These are phyloP conservation scores for Panicum hallii DNA, from an alignment of 202 grass and related monocot genomes.

Conservation along the genomic window DNA sequence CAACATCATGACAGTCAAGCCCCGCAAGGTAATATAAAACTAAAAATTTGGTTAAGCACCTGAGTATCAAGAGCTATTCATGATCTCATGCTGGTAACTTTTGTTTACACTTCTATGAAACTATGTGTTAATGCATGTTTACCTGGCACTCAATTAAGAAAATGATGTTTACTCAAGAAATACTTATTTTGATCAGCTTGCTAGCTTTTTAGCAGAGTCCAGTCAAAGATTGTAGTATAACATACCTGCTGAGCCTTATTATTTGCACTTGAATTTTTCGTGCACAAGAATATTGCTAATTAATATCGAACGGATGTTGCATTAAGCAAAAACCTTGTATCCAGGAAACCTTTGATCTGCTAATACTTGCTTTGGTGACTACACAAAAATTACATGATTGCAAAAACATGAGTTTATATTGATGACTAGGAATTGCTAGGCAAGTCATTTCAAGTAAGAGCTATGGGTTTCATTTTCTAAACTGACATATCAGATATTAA, in stretches of 20 bases:
- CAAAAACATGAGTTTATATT: slow-evolving; percentile 16
- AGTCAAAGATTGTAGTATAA: background rate
- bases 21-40: slow-evolving; percentile 76
- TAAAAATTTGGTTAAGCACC: slow-evolving; percentile 5
- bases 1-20: slow-evolving; percentile 88
- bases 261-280: slow-evolving; percentile 15
- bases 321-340: slow-evolving; percentile 10
- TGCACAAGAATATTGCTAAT: slow-evolving; percentile 11
- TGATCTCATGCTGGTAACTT: slow-evolving; percentile 30
- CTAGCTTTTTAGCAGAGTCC: background rate
- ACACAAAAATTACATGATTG: slow-evolving; percentile 18
- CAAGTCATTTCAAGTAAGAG: slow-evolving; percentile 11
- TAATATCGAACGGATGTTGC: slow-evolving; percentile 18
- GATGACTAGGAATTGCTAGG: slow-evolving; percentile 23
- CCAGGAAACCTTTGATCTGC: slow-evolving; percentile 5
- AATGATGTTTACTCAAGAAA: background rate
- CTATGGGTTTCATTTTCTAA: slow-evolving; percentile 25
- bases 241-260: background rate
- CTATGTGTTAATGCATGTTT: background rate
- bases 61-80: slow-evolving; percentile 32
- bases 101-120: background rate
- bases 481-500: slow-evolving; percentile 16
- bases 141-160: background rate
- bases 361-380: slow-evolving; percentile 25
- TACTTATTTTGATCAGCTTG: slow-evolving; percentile 21